Evolutionary conservation across 176 grass and related monocot genomes (phyloP).

Genomic region (Avena atlantica): DNA sequence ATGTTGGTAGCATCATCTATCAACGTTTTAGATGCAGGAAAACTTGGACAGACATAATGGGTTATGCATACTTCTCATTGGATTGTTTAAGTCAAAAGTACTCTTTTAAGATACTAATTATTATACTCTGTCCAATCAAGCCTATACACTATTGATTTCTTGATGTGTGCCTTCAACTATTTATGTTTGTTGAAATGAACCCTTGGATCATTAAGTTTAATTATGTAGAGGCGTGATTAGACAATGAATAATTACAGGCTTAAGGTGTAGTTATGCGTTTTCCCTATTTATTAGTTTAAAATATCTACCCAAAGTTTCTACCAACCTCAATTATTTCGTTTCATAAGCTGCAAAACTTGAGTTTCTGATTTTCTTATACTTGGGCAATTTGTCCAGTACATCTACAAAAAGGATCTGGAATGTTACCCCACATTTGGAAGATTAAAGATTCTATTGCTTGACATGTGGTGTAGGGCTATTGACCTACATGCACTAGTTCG

Average conservation of each 20-base stretch:
- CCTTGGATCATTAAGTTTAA: no score
- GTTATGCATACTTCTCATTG: neutral
- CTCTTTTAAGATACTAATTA: neutral
- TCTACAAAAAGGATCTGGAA: slow-evolving; percentile 20
- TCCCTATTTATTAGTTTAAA: slow-evolving; percentile 1
- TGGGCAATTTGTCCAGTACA: neutral
- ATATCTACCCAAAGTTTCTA: neutral
- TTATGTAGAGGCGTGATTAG: neutral
- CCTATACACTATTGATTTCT: neutral
- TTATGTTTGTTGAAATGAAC: no score
- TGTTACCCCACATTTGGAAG: no score
- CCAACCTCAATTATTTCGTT: neutral
- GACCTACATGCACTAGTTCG: no score
- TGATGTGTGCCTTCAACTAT: neutral
- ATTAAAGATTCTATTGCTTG: no score
- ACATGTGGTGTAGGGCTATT: no score
- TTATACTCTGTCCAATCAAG: neutral
- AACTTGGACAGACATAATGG: neutral
- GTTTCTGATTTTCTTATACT: neutral
- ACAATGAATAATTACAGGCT: neutral
- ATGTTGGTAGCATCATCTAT: neutral
- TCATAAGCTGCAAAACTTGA: neutral
- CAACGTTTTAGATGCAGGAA: neutral
- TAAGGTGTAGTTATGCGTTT: neutral
- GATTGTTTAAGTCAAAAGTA: neutral